Base-by-base conservation (phyloP, 2,329 filamentous ascomycete species). In the Mycosphaerella sp. region DNA sequence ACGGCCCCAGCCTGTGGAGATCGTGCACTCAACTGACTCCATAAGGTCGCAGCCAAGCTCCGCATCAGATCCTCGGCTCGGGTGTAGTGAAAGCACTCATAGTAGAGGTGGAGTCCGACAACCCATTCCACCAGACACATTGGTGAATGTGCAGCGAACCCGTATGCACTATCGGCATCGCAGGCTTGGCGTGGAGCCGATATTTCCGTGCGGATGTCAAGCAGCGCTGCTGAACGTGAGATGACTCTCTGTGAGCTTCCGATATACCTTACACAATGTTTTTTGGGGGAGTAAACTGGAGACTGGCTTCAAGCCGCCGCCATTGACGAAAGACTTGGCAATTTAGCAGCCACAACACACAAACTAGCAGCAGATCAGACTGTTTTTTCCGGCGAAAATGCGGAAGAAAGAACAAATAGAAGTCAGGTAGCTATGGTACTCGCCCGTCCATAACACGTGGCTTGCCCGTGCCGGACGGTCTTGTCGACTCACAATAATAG, bases 141-240 rank as follows among this genome's bases (percentile, higher is more conserved):
- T 12, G 16, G 13, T 18, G 14, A 39, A 34, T 4, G 30, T 34
- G 30, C 30, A 34, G 9, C 21, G 7, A 6, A 21, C 21, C 21
- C 6, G 21, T 21, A 25, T 25, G 21, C 21, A 25, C 21, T 25
- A 25, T 41, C 17, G 17, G 44, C 34, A 36, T 42, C 17, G 42
- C 37, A 27, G 21, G 36, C 49, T 52, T 52, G 49, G 49, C 49
- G 25, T 16, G 21, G 37, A 42, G 49, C 49, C 49, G 49, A 41
- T 18, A 36, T 34, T 30, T 8, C 30, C 30, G 30, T 34, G 30
- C 30, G 18, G 17, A 35, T 45, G 16, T 34, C 17, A 43, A 43
- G 39, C 47, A 44, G 32, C 47, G 21, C 25, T 25, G 30, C 30
- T 34, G 10, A 34, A 34, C 13, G 30, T 34, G 30, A 12, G 10